phyloP scores from a whole-genome alignment of 371 early-diverging fungal genomes.

The Mucor sp. region DNA sequence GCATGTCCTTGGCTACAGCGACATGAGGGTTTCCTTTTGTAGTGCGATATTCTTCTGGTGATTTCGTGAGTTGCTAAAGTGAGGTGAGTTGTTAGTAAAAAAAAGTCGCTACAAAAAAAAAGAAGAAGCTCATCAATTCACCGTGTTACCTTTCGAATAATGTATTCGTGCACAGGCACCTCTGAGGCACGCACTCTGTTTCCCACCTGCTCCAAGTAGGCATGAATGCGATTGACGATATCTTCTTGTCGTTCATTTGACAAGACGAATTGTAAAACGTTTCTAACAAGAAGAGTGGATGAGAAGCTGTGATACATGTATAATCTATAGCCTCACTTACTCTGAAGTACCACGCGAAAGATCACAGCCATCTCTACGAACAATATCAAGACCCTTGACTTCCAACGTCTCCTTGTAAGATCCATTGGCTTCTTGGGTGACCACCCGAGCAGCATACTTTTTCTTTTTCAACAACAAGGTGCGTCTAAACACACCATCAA shows the following conservation, averaged over 20 bases:
- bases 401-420: constrained; percentile 66
- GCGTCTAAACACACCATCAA: constrained; percentile 92
- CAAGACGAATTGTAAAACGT: constrained; percentile 76
- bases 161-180: constrained; percentile 76
- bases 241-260: constrained; percentile 60
- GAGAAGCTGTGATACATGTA: too few species aligned
- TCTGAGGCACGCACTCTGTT: constrained; percentile 60
- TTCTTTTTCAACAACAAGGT: constrained; percentile 98
- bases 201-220: constrained; percentile 13
- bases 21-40: constrained; percentile 88
- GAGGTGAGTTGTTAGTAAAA: background rate
- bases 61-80: constrained; percentile 78
- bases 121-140: too few species aligned
- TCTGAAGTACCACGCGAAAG: constrained; percentile 81
- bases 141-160: constrained; percentile 88
- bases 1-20: constrained; percentile 85
- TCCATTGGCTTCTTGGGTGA: constrained; percentile 43
- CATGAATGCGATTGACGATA: constrained; percentile 23
- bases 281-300: constrained; percentile 29
- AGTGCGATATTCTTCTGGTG: constrained; percentile 85
- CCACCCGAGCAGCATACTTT: constrained; percentile 94
- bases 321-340: constrained; percentile 32
- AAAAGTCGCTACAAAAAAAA: too few species aligned
- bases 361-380: constrained; percentile 96
- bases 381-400: constrained; percentile 95